Evolutionary conservation across 257 asterid species (phyloP).

Genomic region (Primulina eburnea): DNA sequence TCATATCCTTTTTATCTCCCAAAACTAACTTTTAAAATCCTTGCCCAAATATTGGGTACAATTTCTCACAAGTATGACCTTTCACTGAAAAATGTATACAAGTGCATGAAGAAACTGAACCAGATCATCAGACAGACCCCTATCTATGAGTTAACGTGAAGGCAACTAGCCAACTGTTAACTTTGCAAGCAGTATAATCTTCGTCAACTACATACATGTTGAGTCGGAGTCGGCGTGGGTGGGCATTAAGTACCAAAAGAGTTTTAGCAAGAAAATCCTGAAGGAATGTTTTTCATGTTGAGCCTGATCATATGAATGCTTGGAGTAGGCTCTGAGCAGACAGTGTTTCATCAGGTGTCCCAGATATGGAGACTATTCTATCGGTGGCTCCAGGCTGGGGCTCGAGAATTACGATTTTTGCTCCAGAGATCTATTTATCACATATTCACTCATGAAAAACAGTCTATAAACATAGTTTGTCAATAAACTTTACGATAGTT

Average conservation of each 20-base stretch:
- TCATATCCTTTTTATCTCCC: no score
- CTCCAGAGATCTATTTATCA: conserved; percentile 64
- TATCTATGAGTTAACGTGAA: not conserved
- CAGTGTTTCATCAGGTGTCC: conserved; percentile 66
- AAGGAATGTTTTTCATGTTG: conserved; percentile 11
- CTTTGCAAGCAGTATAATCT: not conserved
- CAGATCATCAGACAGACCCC: not conserved
- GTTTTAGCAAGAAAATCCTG: not conserved
- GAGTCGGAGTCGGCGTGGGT: no score
- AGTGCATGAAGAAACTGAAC: not conserved
- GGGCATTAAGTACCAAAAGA: not conserved
- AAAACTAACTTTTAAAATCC: not conserved
- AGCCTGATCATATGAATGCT: conserved; percentile 56
- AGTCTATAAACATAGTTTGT: not conserved
- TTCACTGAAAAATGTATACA: not conserved
- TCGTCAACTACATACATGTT: not conserved
- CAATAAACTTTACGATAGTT: not conserved
- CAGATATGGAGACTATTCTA: conserved; percentile 54
- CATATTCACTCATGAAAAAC: not conserved
- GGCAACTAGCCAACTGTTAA: not conserved
- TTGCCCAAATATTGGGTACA: not conserved
- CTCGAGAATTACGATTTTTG: conserved; percentile 52
- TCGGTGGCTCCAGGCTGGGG: conserved; percentile 53
- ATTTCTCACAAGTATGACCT: not conserved
- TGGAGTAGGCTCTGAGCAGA: conserved; percentile 87